Base-by-base conservation (phyloP, 768 basidiomycete genomes). In the Tylopilus cervinicoccineus region DNA sequence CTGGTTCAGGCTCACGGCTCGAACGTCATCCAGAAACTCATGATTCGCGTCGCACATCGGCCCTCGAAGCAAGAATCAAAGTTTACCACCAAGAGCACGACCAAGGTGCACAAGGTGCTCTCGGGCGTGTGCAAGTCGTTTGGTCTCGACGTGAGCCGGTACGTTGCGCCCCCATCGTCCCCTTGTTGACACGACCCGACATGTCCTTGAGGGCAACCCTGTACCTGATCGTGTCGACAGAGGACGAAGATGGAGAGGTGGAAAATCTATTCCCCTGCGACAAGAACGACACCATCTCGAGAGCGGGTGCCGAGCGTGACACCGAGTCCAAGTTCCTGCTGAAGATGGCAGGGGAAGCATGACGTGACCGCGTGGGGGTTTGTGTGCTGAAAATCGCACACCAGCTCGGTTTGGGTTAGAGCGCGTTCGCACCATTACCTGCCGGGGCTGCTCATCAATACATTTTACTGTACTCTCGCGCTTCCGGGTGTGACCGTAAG, bases 251-350 rank as follows among this genome's bases (percentile, higher is more conserved):
- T 5, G 67, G 63, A 12, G 45, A 51, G 4, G 45, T 48, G 41
- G 64, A 66, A 39, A 64, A 56, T 52, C 41, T 69, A 7, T 69
- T 67, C 37, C 60, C 55, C 1, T 67, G 67, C 23, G 61, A 67
- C 45, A 56, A 10, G 40, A 47, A 50, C 7, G 65, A 67, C 31
- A 55, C 54, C 14, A 65, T 67, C 36, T 42, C 45, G 11, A 45
- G 56, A 31, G 65, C 61, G 16, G 60, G 67, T 1, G 59, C 65
- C 17, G 65, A 65, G 37, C 27, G 26, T n/a, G 38, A 52, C 33
- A 38, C 19, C 0, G 64, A 64, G 26, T 54, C 64, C 0, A 57
- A 26, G 38, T 65, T 62, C 31, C n/a, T 65, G 34, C 19, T 65
- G 23, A 58, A 55, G 40, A 45, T 66, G 19, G 32, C 41, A 5